Base-by-base conservation (phyloP, 2,329 filamentous ascomycete species). In the Trichoderma polysporum region DNA sequence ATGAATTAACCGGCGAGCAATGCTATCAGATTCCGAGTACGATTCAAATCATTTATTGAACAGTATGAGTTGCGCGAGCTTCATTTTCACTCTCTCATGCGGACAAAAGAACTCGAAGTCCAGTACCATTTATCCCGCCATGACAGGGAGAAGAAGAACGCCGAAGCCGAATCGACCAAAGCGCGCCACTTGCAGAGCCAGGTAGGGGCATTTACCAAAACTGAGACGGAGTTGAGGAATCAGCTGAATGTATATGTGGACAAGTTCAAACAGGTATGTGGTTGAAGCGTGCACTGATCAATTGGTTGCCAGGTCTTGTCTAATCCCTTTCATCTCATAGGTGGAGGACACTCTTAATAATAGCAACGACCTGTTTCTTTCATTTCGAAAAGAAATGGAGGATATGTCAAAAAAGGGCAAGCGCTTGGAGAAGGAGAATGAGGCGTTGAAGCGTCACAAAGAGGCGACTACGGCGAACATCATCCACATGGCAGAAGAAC, bases 321-420 rank as follows among this genome's bases (percentile, higher is more conserved):
- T 74, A 73, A 72, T n/a, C n/a, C 70, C 69, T 63, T 68, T 69
- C 68, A 70, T 69, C 6, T 25, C 17, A 31, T 72, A 98, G 94
- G 94, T 98, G 77, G 94, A 98, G 86, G 95, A 98, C 80, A 98
- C 94, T 41, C 86, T 98, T 60, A 98, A 97, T 81, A 98, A 97
- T 77, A 97, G 93, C 79, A 98, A 98, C 82, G 95, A 98, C 77
- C 84, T 98, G 63, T 98, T 98, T 79, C 83, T 97, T 72, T 97
- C 95, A 0, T 98, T 98, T 80, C 88, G 94, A 64, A 97, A 97
- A 81, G 95, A 98, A 80, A 98, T 98, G 94, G 95, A 98, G 80
- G 95, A 98, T 76, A 98, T 98, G 94, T 97, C 94, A 0, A 97
- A 97, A 82, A 98, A 98, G 82, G 97, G 94, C 6, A 97, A 97